A percentile compares a stretch with the other conserved stretches of the same genome.
Conservation (phyloP, 768 basidiomycete species). For the Panellus pusillus region DNA sequence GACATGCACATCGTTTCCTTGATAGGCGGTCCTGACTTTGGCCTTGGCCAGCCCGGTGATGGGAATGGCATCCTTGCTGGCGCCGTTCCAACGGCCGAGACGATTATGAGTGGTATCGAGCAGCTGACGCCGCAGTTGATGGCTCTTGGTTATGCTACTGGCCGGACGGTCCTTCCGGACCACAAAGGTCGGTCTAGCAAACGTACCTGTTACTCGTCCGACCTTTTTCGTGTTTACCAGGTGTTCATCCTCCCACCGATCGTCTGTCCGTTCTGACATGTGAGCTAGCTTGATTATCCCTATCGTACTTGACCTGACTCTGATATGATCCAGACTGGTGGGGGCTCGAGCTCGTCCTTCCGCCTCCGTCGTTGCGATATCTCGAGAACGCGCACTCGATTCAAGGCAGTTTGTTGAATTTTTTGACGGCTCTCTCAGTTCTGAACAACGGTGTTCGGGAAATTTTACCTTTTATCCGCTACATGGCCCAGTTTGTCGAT, state of each 20-base stretch:
- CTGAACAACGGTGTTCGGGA: slow-evolving; percentile 77
- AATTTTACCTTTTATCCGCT: slow-evolving; percentile 78
- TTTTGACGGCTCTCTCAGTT: slow-evolving; percentile 70
- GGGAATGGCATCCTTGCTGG: slow-evolving; percentile 69
- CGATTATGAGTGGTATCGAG: slow-evolving; percentile 65
- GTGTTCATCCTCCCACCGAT: slow-evolving; percentile 71
- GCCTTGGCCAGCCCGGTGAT: slow-evolving; percentile 73
- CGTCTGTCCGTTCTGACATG: slow-evolving; percentile 79
- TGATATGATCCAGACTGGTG: slow-evolving; percentile 69
- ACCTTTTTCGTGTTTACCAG: slow-evolving; percentile 26
- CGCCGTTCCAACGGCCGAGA: slow-evolving; percentile 72
- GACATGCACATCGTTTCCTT: slow-evolving; percentile 65
- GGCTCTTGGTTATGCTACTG: slow-evolving; percentile 76
- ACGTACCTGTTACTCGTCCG: slow-evolving; percentile 5
- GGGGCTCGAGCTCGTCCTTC: slow-evolving; percentile 80
- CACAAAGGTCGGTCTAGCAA: slow-evolving; percentile 50
- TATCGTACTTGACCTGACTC: slow-evolving; percentile 1
- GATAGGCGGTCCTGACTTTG: slow-evolving; percentile 60
- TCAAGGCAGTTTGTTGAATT: slow-evolving; percentile 62
- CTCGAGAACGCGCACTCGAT: slow-evolving; percentile 67
- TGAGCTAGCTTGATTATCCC: slow-evolving; percentile 35
- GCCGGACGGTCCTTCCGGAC: slow-evolving; percentile 60
- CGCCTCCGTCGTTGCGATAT: slow-evolving; percentile 63
- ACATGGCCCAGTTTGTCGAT: slow-evolving; percentile 77
- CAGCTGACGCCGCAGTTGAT: slow-evolving; percentile 77